These are phyloP conservation scores for Cordyceps javanica DNA, from an alignment of 2,329 filamentous ascomycete genomes.

Conservation along the genomic window DNA sequence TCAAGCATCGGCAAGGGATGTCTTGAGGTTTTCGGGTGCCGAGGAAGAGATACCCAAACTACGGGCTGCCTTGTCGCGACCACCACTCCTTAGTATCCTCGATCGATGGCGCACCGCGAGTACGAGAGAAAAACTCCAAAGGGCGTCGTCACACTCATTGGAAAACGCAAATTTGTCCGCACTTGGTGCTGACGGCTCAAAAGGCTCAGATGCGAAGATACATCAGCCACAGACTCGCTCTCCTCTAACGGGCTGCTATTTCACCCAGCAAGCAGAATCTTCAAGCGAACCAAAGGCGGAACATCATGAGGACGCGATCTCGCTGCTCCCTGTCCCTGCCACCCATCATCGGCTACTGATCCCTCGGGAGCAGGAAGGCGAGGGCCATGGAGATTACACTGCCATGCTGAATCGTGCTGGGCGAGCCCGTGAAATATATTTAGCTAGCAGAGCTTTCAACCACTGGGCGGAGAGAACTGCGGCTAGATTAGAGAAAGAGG, in stretches of 20 bases:
- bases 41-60: not conserved
- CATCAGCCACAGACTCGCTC: not conserved
- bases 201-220: not conserved
- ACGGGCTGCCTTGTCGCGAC: conserved; percentile 4
- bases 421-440: conserved; percentile 58
- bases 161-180: not conserved
- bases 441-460: conserved; percentile 37
- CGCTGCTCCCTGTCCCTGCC: not conserved
- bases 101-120: conserved; percentile 18
- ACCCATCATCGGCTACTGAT: not conserved
- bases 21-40: not conserved
- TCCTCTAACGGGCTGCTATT: not conserved
- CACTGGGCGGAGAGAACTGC: conserved; percentile 60
- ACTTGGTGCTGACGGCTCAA: not conserved
- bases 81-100: conserved; percentile 14
- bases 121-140: not conserved
- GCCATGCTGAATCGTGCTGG: conserved; percentile 44
- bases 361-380: conserved; percentile 2
- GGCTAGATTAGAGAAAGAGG: conserved; percentile 60
- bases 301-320: not conserved
- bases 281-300: not conserved
- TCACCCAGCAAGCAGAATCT: not conserved
- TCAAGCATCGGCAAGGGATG: not conserved
- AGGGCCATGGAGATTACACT: not conserved
- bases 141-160: not conserved